These are phyloP conservation scores for Choanephora cucurbitarum DNA, from an alignment of 371 early-diverging fungal genomes.

Conservation along the genomic window DNA sequence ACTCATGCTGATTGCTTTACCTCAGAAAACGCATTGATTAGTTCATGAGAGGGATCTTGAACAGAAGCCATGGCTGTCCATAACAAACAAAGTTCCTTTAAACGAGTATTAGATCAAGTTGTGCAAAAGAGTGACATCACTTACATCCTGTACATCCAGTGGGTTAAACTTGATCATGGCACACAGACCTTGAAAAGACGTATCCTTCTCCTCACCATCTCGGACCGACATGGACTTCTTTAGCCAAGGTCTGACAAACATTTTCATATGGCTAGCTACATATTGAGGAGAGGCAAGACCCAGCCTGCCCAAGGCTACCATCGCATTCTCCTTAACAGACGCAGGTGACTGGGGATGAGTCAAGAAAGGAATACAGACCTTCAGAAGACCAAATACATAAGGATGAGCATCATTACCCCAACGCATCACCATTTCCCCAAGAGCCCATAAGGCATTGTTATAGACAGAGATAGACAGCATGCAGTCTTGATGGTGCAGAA, in stretches of 20 bases:
- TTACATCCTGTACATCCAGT: conserved; percentile 60
- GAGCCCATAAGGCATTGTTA: conserved; percentile 95
- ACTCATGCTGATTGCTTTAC: too few species aligned
- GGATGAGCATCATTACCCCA: conserved; percentile 38
- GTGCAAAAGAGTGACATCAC: background rate
- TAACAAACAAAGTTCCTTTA: background rate
- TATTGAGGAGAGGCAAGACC: conserved; percentile 72
- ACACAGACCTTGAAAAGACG: conserved; percentile 86
- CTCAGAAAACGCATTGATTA: background rate
- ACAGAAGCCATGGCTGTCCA: background rate
- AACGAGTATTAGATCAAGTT: background rate
- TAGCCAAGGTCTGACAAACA: conserved; percentile 72
- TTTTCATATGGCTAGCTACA: conserved; percentile 68
- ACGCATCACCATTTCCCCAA: conserved; percentile 90
- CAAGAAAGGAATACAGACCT: conserved; percentile 57
- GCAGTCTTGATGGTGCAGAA: conserved; percentile 49
- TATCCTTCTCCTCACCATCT: conserved; percentile 87
- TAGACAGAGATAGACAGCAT: conserved; percentile 59
- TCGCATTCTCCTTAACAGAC: conserved; percentile 82
- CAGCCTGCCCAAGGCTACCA: conserved; percentile 85
- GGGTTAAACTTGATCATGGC: conserved; percentile 78
- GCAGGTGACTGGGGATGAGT: conserved; percentile 53
- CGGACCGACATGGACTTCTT: conserved; percentile 61
- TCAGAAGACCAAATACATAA: conserved; percentile 3
- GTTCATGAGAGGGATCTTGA: background rate